These are phyloP conservation scores for Lipomyces starkeyi DNA, from an alignment of 805 yeast species.

Conservation along the genomic window DNA sequence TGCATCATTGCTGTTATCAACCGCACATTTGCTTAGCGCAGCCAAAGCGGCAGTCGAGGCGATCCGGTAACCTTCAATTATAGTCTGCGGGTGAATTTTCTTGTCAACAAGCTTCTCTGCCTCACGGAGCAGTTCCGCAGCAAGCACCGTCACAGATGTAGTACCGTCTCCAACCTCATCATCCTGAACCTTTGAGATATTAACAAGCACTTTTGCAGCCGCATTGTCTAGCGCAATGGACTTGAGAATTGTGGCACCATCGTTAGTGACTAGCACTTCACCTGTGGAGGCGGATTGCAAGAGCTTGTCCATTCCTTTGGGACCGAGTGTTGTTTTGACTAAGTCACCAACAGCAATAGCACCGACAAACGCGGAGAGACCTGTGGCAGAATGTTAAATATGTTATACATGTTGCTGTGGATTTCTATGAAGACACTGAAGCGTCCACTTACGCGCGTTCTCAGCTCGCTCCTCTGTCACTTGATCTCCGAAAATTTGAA, in stretches of 20 bases:
- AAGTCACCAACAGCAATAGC: conserved; percentile 99
- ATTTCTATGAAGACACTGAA: neutral
- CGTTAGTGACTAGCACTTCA: conserved; percentile 85
- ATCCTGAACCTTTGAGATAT: conserved; percentile 93
- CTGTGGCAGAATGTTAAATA: conserved; percentile 18
- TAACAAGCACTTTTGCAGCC: conserved; percentile 95
- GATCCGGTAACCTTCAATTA: conserved; percentile 91
- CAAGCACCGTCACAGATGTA: conserved; percentile 90
- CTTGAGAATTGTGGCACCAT: conserved; percentile 96
- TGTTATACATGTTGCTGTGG: neutral
- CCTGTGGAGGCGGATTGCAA: conserved; percentile 86
- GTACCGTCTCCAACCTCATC: conserved; percentile 99
- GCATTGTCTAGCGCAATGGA: conserved; percentile 96
- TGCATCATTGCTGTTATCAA: conserved; percentile 66
- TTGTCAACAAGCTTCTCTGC: conserved; percentile 91
- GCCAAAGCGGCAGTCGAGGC: conserved; percentile 83
- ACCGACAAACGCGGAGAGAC: conserved; percentile 91
- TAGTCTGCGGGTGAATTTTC: conserved; percentile 97
- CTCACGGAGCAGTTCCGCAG: conserved; percentile 93
- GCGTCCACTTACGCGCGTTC: conserved; percentile 71
- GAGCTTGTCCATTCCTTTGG: conserved; percentile 98
- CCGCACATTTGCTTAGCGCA: conserved; percentile 78
- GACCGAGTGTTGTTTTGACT: conserved; percentile 93
- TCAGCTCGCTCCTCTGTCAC: conserved; percentile 98
- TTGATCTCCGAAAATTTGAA: conserved; percentile 94